A percentile compares a stretch with the other conserved stretches of the same genome.
phyloP scores from a whole-genome alignment of 2,329 filamentous ascomycete species.

The Aspergillus novofumigatus region DNA sequence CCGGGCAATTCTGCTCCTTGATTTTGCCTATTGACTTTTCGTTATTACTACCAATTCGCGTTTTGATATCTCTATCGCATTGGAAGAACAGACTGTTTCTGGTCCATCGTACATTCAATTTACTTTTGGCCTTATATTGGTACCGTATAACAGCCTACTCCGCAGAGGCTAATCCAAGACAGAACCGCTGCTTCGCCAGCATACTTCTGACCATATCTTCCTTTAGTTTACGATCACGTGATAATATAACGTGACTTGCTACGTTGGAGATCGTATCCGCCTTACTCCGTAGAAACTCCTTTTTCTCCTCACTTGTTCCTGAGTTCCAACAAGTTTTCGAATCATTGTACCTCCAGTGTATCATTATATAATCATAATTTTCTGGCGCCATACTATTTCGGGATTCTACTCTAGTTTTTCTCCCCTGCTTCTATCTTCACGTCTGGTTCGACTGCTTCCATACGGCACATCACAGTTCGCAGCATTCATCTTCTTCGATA shows the following conservation, averaged over 20 bases:
- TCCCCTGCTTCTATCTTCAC: slow-evolving; percentile 9
- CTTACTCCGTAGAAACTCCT: neutral
- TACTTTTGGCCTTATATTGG: neutral
- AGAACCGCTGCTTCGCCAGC: neutral
- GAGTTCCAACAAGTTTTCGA: neutral
- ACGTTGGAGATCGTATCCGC: neutral
- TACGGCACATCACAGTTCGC: neutral
- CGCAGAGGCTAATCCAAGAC: neutral
- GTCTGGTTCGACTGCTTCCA: slow-evolving; percentile 1
- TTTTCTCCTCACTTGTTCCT: neutral
- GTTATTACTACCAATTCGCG: neutral
- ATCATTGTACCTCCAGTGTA: neutral
- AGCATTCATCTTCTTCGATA: neutral
- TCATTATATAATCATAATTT: slow-evolving; percentile 8
- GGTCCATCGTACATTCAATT: neutral
- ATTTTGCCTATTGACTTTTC: neutral
- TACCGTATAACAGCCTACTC: neutral
- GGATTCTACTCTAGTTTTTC: slow-evolving; percentile 6
- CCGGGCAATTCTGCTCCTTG: slow-evolving; percentile 15
- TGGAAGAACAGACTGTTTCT: neutral
- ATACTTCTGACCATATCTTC: neutral
- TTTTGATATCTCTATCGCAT: neutral
- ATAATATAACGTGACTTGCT: neutral
- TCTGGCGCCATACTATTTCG: slow-evolving; percentile 6
- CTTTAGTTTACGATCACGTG: neutral